Evolutionary conservation across 345 rosid species (phyloP), one percentile per base, ranked within the genome.

Genomic region (Citrus sinensis): DNA sequence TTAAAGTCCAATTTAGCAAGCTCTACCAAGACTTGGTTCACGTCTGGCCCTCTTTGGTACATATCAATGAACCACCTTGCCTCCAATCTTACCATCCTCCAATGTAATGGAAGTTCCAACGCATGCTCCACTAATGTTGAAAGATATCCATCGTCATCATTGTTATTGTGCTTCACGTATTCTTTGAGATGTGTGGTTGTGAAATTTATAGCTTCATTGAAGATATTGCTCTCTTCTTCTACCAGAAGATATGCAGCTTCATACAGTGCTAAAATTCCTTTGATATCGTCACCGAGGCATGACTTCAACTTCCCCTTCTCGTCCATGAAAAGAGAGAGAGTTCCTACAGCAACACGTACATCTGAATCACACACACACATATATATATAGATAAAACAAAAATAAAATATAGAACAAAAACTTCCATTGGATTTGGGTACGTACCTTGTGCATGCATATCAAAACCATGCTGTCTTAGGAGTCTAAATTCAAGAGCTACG

Each of bases 1-100:
- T 89, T 86, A 78, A 82, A 88, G 73, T 89, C 91, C 80, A 90
- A 71, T 66, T 77, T 71, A 19, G 91, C 89, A 13, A 88, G 80
- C 74, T 85, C 78, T 14, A 88, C 85, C 58, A 88, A 6, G 25
- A 78, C 20, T 25, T 72, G 83, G 22, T 80, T 78, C 76, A 7
- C 67, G 62, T 73, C 71, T 16, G 75, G 66, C 13, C 25, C 73
- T 22, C 14, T 72, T 42, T 61, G 64, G 46, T 84, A 90, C 13
- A 80, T 54, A 72, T 83, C 78, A 24, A 85, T 82, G 83, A 84
- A 87, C 89, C 90, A 88, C 61, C 85, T 83, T 30, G 88, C 83
- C 58, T 90, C 93, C 54, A 81, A 16, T 65, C 91, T 88, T 9
- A 32, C 73, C 78, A 82, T 67, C 70, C 93, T 86, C 90, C 89